Base-by-base conservation (phyloP, 495 filamentous ascomycete genomes). In the Podospora tetraspora region DNA sequence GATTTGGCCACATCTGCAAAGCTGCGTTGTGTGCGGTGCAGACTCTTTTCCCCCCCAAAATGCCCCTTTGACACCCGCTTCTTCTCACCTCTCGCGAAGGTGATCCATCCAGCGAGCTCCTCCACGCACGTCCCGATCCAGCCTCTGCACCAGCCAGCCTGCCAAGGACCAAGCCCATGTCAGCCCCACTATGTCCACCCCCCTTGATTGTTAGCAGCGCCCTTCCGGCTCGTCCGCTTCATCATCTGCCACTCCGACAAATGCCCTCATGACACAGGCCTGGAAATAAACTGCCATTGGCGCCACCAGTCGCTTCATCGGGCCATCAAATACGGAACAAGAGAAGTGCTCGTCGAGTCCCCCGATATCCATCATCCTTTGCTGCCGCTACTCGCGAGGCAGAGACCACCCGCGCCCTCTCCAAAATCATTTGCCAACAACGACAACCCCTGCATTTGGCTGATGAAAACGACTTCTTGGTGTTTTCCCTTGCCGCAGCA, bases 1-100 rank as follows among this genome's bases (percentile, higher is more conserved):
- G 69, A 72, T 73, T 74, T 76, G 75, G 74, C 75, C 74, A 77
- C 75, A 76, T 76, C 72, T 68, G 70, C 66, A 63, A 72, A 66
- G 69, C 73, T 73, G 73, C 68, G 72, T 75, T 78, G 72, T 77
- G 76, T 74, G 76, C 70, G 67, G 69, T 72, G 74, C 72, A 74
- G 68, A 71, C 66, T 74, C 73, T 76, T 71, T 71, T 61, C 68
- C 68, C 73, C 73, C 72, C 68, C 69, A 69, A 76, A 78, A 76
- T 71, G 70, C 71, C 71, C 73, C 70, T 73, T 74, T 74, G 71
- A 76, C 76, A 71, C 70, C 75, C 74, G 73, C 72, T 76, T 73
- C 70, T 67, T 73, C 70, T 69, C 74, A 71, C 72, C 72, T 75
- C 73, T 74, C 74, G 73, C 68, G 69, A 74, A 78, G 76, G 73